phyloP scores from a whole-genome alignment of 2,329 filamentous ascomycete genomes.

The Acrocalymma vagum region DNA sequence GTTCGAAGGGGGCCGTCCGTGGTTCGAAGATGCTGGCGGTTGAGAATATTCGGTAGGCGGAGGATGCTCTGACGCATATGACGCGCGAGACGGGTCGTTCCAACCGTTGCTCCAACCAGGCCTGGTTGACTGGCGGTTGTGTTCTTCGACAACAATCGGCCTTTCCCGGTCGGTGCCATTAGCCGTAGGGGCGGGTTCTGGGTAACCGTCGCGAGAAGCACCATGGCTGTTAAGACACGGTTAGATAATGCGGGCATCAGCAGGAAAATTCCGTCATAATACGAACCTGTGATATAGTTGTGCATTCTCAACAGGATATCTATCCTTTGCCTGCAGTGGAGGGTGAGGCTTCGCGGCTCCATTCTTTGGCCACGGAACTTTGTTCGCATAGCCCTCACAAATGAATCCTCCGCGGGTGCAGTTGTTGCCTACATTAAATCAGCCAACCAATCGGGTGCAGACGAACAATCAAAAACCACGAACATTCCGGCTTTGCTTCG shows the following conservation, averaged over 20 bases:
- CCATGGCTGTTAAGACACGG: slow-evolving; percentile 18
- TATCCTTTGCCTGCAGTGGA: slow-evolving; percentile 85
- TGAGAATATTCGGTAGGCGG: slow-evolving; percentile 31
- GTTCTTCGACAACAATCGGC: slow-evolving; percentile 56
- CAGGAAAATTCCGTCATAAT: slow-evolving; percentile 1
- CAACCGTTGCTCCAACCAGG: slow-evolving; percentile 30
- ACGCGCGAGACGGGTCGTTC: slow-evolving; percentile 29
- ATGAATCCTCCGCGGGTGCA: slow-evolving; percentile 89
- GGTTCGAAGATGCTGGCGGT: slow-evolving; percentile 17
- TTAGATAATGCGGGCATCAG: neutral
- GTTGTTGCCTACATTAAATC: slow-evolving; percentile 71
- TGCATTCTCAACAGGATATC: slow-evolving; percentile 31
- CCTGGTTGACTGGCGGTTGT: slow-evolving; percentile 43
- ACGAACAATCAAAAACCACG: slow-evolving; percentile 47
- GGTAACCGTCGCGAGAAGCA: slow-evolving; percentile 37
- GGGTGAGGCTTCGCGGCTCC: slow-evolving; percentile 66
- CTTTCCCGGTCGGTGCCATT: slow-evolving; percentile 42
- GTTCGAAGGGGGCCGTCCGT: slow-evolving; percentile 29
- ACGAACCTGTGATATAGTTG: slow-evolving; percentile 42
- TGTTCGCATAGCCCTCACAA: slow-evolving; percentile 88
- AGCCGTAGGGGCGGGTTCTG: slow-evolving; percentile 49
- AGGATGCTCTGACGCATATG: slow-evolving; percentile 30
- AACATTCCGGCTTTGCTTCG: slow-evolving; percentile 91
- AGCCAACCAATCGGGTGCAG: slow-evolving; percentile 60
- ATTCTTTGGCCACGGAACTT: slow-evolving; percentile 80